phyloP scores from a whole-genome alignment of 2,329 filamentous ascomycete genomes.

The Colletotrichum sp. region DNA sequence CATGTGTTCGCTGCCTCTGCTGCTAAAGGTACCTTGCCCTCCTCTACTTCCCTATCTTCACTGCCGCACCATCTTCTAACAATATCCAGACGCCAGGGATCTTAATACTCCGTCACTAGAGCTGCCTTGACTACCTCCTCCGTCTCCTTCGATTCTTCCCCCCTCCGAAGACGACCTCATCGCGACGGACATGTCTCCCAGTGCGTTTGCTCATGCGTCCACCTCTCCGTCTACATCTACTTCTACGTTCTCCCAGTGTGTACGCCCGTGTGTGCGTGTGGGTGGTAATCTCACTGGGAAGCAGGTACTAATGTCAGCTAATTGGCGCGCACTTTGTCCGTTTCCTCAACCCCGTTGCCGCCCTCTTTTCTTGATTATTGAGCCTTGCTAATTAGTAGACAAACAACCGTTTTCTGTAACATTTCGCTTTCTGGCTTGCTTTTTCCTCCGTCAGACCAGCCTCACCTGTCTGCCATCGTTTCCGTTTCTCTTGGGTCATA shows the following conservation, averaged over 20 bases:
- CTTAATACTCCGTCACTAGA: background rate
- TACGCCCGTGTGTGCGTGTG: background rate
- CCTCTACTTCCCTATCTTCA: background rate
- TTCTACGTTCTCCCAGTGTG: background rate
- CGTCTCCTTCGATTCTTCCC: background rate
- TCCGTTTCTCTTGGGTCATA: background rate
- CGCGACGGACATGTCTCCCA: background rate
- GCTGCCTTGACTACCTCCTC: background rate
- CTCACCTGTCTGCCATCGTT: background rate
- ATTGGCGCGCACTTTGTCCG: constrained; percentile 15
- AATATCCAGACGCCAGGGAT: background rate
- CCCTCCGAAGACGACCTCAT: background rate
- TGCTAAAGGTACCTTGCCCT: background rate
- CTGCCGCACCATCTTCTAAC: background rate
- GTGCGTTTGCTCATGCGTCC: background rate
- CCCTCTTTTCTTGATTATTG: background rate
- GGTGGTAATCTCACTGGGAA: constrained; percentile 19
- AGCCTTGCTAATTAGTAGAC: constrained; percentile 8
- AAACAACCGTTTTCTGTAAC: constrained; percentile 17
- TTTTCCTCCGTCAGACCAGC: background rate
- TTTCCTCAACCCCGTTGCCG: background rate
- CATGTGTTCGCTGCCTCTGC: background rate
- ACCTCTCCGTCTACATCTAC: background rate
- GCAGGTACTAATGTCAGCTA: constrained; percentile 19
- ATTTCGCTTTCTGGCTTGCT: constrained; percentile 13